Evolutionary conservation across 306 rosid species (phyloP).

Genomic region (Hylodesmum podocarpum): DNA sequence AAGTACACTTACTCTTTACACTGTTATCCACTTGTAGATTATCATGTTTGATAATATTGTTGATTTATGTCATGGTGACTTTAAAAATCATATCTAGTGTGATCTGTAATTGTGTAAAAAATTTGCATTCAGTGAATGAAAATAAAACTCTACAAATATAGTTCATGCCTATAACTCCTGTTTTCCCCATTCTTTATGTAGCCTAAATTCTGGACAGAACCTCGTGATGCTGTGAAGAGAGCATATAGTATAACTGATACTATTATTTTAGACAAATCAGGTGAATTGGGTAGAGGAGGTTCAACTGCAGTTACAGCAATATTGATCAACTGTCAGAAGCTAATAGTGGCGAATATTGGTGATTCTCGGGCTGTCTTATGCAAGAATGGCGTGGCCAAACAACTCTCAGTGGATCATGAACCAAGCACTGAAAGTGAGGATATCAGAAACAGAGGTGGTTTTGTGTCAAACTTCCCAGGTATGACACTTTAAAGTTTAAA

Average conservation of each 20-base stretch:
- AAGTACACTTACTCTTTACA: not conserved
- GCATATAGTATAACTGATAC: slow-evolving; percentile 76
- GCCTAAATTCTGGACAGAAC: slow-evolving; percentile 81
- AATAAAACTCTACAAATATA: not conserved
- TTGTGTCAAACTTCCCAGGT: slow-evolving; percentile 96
- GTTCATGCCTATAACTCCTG: not conserved
- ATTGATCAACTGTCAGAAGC: slow-evolving; percentile 70
- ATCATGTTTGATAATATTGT: not conserved
- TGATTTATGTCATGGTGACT: not conserved
- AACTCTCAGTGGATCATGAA: slow-evolving; percentile 87
- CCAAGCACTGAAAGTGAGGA: slow-evolving; percentile 60
- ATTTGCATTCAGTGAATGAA: not conserved
- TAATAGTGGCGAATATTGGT: slow-evolving; percentile 87
- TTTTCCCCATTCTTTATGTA: slow-evolving; percentile 24
- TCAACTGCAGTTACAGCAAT: slow-evolving; percentile 99
- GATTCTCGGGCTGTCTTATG: slow-evolving; percentile 91
- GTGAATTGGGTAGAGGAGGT: slow-evolving; percentile 85
- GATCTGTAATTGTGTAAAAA: not conserved
- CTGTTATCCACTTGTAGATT: not conserved
- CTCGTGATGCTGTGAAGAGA: slow-evolving; percentile 61
- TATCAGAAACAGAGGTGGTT: slow-evolving; percentile 86
- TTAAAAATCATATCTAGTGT: not conserved
- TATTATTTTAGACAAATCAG: slow-evolving; percentile 69
- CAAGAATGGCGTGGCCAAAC: slow-evolving; percentile 68
- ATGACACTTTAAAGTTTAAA: not conserved